These are phyloP conservation scores for Leishmania turanica DNA, from an alignment of 208 protist species.

Conservation along the genomic window DNA sequence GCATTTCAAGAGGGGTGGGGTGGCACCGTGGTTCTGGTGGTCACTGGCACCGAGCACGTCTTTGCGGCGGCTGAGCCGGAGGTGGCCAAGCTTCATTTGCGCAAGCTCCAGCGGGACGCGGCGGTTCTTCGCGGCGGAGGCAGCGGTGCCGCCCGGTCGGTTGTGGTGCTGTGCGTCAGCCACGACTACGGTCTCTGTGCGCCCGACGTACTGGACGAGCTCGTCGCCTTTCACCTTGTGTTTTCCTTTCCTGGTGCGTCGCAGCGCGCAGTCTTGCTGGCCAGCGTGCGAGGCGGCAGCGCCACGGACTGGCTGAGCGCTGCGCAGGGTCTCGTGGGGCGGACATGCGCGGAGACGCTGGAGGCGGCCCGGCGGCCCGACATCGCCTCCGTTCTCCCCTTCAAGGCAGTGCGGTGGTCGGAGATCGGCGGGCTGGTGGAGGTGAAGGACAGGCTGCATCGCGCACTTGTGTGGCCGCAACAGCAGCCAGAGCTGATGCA, in stretches of 20 bases:
- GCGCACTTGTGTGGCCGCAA: conserved; percentile 98
- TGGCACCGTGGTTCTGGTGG: conserved; percentile 36
- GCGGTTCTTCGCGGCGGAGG: conserved; percentile 30
- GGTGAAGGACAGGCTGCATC: conserved; percentile 98
- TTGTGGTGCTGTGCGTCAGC: conserved; percentile 58
- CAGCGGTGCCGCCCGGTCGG: conserved; percentile 15
- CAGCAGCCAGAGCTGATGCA: conserved; percentile 98
- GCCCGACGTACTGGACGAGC: conserved; percentile 32
- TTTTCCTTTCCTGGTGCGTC: conserved; percentile 44
- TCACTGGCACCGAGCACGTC: conserved; percentile 39
- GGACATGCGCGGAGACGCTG: conserved; percentile 54
- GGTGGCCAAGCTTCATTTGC: conserved; percentile 36
- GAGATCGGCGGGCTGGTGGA: conserved; percentile 99
- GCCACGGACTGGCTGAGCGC: conserved; percentile 34
- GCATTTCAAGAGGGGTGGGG: conserved; percentile 10
- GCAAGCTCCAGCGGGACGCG: conserved; percentile 33
- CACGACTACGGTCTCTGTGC: conserved; percentile 35
- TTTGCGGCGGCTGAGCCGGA: conserved; percentile 56
- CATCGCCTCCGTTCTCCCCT: conserved; percentile 31
- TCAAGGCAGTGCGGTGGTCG: conserved; percentile 93
- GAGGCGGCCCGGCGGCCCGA: conserved; percentile 31
- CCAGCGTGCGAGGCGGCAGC: conserved; percentile 42
- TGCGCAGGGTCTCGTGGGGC: conserved; percentile 64
- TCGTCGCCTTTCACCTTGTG: conserved; percentile 51
- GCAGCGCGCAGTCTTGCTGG: conserved; percentile 56